phyloP scores from a whole-genome alignment of 345 rosid species.

The Xanthoceras sorbifolium region DNA sequence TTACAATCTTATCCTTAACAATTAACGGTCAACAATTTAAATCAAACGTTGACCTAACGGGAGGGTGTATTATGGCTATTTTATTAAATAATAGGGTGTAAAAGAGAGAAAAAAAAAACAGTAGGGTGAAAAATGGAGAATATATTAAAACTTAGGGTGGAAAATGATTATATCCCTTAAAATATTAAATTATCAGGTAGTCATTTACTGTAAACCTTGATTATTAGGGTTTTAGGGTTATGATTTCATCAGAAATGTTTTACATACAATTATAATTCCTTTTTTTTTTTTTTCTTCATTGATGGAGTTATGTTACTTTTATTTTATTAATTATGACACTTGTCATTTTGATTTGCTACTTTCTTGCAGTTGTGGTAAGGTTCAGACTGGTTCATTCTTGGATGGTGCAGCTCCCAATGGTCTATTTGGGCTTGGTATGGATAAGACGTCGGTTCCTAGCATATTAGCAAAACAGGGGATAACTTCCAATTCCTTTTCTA shows the following conservation, averaged over 20 bases:
- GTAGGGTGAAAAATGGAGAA: too few relatives aligned
- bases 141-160: too few relatives aligned
- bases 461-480: constrained; percentile 68
- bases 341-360: constrained; percentile 17
- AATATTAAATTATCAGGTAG: neutral
- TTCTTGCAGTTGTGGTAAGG: constrained; percentile 77
- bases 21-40: too few relatives aligned
- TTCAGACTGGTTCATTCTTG: constrained; percentile 85
- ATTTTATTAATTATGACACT: neutral
- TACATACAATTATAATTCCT: neutral
- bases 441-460: constrained; percentile 80
- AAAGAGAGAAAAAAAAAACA: too few relatives aligned
- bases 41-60: too few relatives aligned
- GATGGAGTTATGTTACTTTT: neutral
- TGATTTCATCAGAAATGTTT: neutral
- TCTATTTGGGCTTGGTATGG: constrained; percentile 92
- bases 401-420: constrained; percentile 95
- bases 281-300: neutral
- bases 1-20: too few relatives aligned
- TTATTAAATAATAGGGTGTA: too few relatives aligned
- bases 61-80: too few relatives aligned
- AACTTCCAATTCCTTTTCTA: constrained; percentile 82
- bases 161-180: too few relatives aligned
- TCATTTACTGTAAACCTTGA: neutral
- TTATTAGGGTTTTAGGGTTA: neutral